Conservation (phyloP, 768 basidiomycete species). For the Boletus patriciae region DNA sequence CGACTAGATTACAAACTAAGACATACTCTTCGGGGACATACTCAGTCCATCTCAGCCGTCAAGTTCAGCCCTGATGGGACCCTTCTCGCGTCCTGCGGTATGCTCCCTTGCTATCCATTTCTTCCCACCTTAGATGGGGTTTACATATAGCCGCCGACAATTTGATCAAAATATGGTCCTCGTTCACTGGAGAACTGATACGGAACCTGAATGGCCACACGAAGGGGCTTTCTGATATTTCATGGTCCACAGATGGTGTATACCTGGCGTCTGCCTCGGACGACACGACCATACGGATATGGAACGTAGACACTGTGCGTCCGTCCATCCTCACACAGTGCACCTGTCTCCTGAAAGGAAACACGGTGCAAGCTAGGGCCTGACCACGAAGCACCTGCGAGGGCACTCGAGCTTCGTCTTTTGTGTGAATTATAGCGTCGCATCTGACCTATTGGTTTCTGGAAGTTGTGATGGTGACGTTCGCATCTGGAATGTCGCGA, state of each 20-base stretch:
- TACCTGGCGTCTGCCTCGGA: slow-evolving; percentile 91
- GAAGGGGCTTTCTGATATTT: slow-evolving; percentile 83
- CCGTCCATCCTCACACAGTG: slow-evolving; percentile 12
- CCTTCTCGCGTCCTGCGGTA: slow-evolving; percentile 84
- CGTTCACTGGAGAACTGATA: slow-evolving; percentile 74
- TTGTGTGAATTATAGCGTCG: slow-evolving; percentile 87
- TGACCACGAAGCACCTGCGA: slow-evolving; percentile 67
- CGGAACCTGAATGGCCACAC: slow-evolving; percentile 75
- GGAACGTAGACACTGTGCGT: slow-evolving; percentile 80
- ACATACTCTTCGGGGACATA: slow-evolving; percentile 74
- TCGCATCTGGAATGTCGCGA: slow-evolving; percentile 85
- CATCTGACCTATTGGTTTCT: slow-evolving; percentile 86
- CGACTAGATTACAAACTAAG: slow-evolving; percentile 68
- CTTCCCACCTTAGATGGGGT: not conserved
- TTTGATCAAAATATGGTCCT: slow-evolving; percentile 79
- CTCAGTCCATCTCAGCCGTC: slow-evolving; percentile 80
- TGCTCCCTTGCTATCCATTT: slow-evolving; percentile 28
- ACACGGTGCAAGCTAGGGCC: slow-evolving; percentile 46
- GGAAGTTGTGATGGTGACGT: slow-evolving; percentile 94
- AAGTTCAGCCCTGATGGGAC: slow-evolving; percentile 91
- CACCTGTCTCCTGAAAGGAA: not conserved
- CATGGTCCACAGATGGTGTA: slow-evolving; percentile 83
- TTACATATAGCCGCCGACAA: slow-evolving; percentile 67
- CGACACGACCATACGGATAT: slow-evolving; percentile 85
- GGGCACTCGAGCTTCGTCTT: slow-evolving; percentile 90